Evolutionary conservation across 176 grass and related monocot genomes (phyloP).

Genomic region (Hsuehochloa calcarea): DNA sequence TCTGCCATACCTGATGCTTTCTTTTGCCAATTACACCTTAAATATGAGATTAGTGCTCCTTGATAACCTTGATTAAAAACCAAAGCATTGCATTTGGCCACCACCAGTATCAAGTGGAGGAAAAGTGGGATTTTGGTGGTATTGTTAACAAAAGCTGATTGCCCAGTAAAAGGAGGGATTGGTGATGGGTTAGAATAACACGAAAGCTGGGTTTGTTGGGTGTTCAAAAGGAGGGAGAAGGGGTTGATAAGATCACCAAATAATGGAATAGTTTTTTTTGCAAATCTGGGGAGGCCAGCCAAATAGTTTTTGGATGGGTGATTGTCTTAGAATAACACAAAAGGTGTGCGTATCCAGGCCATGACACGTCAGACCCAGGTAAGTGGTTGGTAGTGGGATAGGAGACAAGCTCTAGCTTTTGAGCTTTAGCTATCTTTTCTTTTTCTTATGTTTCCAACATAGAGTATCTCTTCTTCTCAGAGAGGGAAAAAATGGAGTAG

Average conservation of each 20-base stretch:
- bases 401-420: constrained; percentile 67
- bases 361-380: constrained; percentile 61
- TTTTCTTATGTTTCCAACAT: constrained; percentile 49
- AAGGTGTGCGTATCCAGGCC: constrained; percentile 46
- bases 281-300: constrained; percentile 47
- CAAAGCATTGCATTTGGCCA: constrained; percentile 48
- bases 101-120: constrained; percentile 51
- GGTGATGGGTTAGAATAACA: constrained; percentile 44
- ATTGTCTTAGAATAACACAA: constrained; percentile 52
- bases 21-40: constrained; percentile 34
- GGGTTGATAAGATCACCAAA: constrained; percentile 39
- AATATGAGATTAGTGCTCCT: constrained; percentile 48
- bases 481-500: constrained; percentile 13
- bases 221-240: constrained; percentile 19
- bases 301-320: constrained; percentile 24
- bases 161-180: constrained; percentile 41
- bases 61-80: constrained; percentile 47
- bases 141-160: constrained; percentile 48
- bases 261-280: constrained; percentile 2
- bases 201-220: constrained; percentile 37
- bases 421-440: constrained; percentile 45
- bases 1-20: constrained; percentile 38
- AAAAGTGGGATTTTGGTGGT: constrained; percentile 58
- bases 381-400: constrained; percentile 65
- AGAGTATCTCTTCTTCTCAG: constrained; percentile 38